Conservation (phyloP, 2,329 filamentous ascomycete genomes). For the Corynespora cassiicola region DNA sequence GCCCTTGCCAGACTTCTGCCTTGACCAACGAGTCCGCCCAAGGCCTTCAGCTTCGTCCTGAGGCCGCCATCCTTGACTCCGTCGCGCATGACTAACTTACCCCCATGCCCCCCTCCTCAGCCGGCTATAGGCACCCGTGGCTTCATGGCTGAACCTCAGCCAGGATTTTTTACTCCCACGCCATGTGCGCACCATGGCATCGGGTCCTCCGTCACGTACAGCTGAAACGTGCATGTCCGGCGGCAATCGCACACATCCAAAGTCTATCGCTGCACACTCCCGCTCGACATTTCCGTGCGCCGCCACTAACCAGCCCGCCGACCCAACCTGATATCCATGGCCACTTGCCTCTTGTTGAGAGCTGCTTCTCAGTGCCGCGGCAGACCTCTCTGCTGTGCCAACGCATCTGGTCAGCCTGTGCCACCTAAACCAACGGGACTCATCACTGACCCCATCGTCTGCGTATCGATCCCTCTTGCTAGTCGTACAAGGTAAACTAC, state of each 20-base stretch:
- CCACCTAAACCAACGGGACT: constrained; percentile 23
- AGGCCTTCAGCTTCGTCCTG: constrained; percentile 3
- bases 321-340: too few species aligned
- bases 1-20: constrained; percentile 12
- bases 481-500: constrained; percentile 33
- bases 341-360: too few species aligned
- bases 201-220: constrained; percentile 30
- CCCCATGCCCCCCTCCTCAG: constrained; percentile 6
- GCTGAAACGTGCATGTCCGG: constrained; percentile 33
- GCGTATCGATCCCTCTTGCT: constrained; percentile 18
- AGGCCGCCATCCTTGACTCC: not conserved
- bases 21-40: constrained; percentile 1
- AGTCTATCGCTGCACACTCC: constrained; percentile 14
- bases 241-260: constrained; percentile 9
- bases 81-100: constrained; percentile 13
- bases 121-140: constrained; percentile 9
- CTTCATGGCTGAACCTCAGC: constrained; percentile 12
- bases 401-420: constrained; percentile 19
- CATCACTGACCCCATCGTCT: constrained; percentile 19
- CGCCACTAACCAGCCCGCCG: not conserved
- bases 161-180: constrained; percentile 19
- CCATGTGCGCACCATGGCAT: constrained; percentile 31
- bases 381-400: constrained; percentile 3
- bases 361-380: too few species aligned
- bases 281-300: constrained; percentile 5